These are phyloP conservation scores for Coemansia sp. DNA, from an alignment of 192 early-diverging fungal species.

Conservation along the genomic window DNA sequence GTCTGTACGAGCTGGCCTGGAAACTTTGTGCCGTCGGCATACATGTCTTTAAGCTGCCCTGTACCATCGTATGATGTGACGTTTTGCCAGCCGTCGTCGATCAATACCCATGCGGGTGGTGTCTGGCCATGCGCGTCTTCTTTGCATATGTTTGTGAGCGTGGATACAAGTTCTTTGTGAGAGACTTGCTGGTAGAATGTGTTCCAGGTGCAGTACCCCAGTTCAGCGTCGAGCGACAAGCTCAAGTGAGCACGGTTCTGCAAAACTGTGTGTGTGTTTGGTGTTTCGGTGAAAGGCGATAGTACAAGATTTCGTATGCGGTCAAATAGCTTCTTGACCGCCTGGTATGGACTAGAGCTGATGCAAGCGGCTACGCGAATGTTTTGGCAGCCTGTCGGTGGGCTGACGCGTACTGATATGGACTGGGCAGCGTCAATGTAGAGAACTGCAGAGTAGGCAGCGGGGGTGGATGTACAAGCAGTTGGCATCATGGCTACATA, in stretches of 20 bases:
- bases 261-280: not conserved
- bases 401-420: not conserved
- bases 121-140: not conserved
- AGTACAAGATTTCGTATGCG: conserved; percentile 18
- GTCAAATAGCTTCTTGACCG: conserved; percentile 14
- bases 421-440: not conserved
- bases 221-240: not conserved
- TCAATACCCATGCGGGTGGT: conserved; percentile 33
- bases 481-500: conserved; percentile 32
- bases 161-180: conserved; percentile 7
- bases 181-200: conserved; percentile 35
- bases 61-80: conserved; percentile 9
- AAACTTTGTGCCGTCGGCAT: conserved; percentile 39
- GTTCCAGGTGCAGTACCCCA: conserved; percentile 47
- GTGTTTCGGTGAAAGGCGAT: too few species aligned
- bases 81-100: conserved; percentile 59
- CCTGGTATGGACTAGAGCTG: conserved; percentile 13
- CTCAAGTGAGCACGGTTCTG: not conserved
- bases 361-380: conserved; percentile 26
- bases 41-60: conserved; percentile 31
- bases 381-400: too few species aligned
- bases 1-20: conserved; percentile 43
- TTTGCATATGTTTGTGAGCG: conserved; percentile 7
- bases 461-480: not conserved
- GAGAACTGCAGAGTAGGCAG: conserved; percentile 4